Conservation (phyloP, 371 early-diverging fungal genomes). For the Chytridium lagenaria region DNA sequence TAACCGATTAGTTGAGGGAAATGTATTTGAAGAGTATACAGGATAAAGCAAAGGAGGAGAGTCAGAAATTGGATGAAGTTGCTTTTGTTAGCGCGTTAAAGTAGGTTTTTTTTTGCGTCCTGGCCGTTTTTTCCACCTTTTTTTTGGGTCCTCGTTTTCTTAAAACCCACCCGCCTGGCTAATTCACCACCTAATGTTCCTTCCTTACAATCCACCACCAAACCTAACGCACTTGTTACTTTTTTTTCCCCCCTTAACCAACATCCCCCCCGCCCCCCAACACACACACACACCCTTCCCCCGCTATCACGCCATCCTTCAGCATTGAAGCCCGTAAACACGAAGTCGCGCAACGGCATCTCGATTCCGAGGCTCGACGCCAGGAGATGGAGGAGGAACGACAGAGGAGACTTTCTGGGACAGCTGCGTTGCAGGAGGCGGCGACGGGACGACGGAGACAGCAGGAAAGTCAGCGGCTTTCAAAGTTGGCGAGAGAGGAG, state of each 20-base stretch:
- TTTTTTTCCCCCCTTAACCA: neutral
- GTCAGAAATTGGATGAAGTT: slow-evolving; percentile 34
- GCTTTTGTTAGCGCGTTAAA: slow-evolving; percentile 28
- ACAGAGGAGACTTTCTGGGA: slow-evolving; percentile 26
- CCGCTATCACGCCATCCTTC: no score
- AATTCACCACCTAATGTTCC: neutral
- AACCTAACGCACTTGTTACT: no score
- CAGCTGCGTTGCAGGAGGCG: slow-evolving; percentile 38
- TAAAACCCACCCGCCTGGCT: neutral
- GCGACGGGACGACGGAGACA: slow-evolving; percentile 29
- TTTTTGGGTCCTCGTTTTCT: neutral
- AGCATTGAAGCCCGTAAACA: slow-evolving; percentile 35
- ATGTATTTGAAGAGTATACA: slow-evolving; percentile 31
- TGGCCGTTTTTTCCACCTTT: neutral
- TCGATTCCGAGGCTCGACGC: slow-evolving; percentile 32
- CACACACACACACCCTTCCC: no score
- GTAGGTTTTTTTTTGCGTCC: slow-evolving; percentile 8
- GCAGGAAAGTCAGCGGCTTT: slow-evolving; percentile 35
- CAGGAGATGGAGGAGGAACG: slow-evolving; percentile 42
- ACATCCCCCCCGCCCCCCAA: no score
- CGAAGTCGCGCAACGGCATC: slow-evolving; percentile 41
- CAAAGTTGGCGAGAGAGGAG: slow-evolving; percentile 33
- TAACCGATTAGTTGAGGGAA: slow-evolving; percentile 26
- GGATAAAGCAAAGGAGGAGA: slow-evolving; percentile 43
- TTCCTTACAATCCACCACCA: neutral